phyloP scores from a whole-genome alignment of 225 moss, liverwort and hornwort genomes.

The Physcomitrellopsis africana region DNA sequence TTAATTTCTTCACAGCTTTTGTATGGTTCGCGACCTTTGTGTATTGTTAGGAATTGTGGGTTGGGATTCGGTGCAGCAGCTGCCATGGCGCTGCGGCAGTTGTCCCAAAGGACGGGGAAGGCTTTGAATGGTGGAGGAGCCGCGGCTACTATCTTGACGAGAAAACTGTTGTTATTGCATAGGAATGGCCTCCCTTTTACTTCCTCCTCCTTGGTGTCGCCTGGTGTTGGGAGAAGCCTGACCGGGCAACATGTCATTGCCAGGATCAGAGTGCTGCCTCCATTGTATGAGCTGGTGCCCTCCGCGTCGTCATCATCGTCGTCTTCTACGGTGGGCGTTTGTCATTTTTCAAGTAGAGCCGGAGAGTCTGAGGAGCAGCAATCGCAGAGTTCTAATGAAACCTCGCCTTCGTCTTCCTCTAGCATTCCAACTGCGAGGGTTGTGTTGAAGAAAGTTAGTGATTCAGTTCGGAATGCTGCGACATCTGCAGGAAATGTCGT shows the following conservation, averaged over 20 bases:
- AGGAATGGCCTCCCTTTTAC: too few species aligned
- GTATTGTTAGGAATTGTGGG: too few species aligned
- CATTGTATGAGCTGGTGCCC: conserved; percentile 36
- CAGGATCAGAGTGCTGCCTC: conserved; percentile 43
- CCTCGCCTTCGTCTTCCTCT: conserved; percentile 33
- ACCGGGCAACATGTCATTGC: conserved; percentile 39
- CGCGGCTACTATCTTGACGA: too few species aligned
- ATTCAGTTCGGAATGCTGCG: conserved; percentile 55
- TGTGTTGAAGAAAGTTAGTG: conserved; percentile 51
- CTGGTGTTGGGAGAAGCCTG: conserved; percentile 42
- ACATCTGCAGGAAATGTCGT: conserved; percentile 52
- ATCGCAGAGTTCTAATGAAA: conserved; percentile 34
- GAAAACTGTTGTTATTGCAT: too few species aligned
- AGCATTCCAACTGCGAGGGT: conserved; percentile 41
- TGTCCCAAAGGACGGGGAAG: too few species aligned
- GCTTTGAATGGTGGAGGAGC: too few species aligned
- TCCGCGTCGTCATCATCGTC: conserved; percentile 23
- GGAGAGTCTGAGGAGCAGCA: conserved; percentile 38
- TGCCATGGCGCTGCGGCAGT: too few species aligned
- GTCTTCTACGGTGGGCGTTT: conserved; percentile 1
- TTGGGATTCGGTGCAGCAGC: too few species aligned
- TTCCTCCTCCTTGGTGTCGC: conserved; percentile 44
- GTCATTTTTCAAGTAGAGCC: conserved; percentile 34
- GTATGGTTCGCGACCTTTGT: too few species aligned
- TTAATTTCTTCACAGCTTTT: too few species aligned